Evolutionary conservation across 768 basidiomycete genomes (phyloP).

Genomic region (Panellus pusillus): DNA sequence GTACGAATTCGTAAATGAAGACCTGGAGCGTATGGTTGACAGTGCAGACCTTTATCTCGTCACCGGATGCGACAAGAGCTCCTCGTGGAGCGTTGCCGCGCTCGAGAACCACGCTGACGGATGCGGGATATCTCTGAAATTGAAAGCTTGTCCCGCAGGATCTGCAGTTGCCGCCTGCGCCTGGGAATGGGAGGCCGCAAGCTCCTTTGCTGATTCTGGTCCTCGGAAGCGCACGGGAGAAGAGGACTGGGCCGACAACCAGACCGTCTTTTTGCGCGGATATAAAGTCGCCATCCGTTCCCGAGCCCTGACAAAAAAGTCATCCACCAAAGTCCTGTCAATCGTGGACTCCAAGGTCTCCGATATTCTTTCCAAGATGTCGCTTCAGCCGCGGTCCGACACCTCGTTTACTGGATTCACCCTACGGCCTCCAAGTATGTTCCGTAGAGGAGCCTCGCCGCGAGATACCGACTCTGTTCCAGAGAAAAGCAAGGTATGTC

Average conservation of each 20-base stretch:
- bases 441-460: not conserved
- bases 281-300: conserved; percentile 15
- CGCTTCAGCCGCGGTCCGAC: not conserved
- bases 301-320: not conserved
- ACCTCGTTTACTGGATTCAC: not conserved
- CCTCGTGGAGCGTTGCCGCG: conserved; percentile 9
- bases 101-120: conserved; percentile 1
- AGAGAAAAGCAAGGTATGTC: not conserved
- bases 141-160: conserved; percentile 5
- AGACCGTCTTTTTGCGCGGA: conserved; percentile 15
- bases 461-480: not conserved
- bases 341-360: not conserved
- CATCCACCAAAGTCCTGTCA: not conserved
- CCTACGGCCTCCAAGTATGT: not conserved
- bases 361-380: not conserved
- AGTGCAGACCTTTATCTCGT: conserved; percentile 8
- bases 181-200: conserved; percentile 13
- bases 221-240: not conserved
- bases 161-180: conserved; percentile 1
- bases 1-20: conserved; percentile 13
- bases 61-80: conserved; percentile 11
- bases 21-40: conserved; percentile 1
- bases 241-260: conserved; percentile 7
- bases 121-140: not conserved
- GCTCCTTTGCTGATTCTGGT: conserved; percentile 4